Percentiles rank a stretch among this genome's conserved stretches.
Conservation (phyloP, 805 yeast species). For the Candida quercuum region DNA sequence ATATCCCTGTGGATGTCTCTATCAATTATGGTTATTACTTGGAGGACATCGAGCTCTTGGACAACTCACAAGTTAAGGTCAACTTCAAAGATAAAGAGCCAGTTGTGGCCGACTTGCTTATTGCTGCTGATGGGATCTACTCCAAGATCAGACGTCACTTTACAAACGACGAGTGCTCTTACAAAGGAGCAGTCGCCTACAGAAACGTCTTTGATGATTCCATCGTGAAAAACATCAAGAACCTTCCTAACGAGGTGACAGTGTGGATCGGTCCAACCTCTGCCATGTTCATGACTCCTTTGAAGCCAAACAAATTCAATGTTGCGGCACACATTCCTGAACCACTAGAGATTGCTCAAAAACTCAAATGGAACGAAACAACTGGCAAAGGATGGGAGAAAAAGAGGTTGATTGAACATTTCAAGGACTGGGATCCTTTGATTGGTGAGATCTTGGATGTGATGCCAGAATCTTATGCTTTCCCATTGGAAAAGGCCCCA, state of each 20-base stretch:
- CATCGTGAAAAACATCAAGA: conserved; percentile 4
- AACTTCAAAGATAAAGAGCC: conserved; percentile 7
- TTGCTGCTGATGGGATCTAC: conserved; percentile 15
- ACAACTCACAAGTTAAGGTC: background rate
- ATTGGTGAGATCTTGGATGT: conserved; percentile 7
- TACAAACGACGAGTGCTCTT: conserved; percentile 8
- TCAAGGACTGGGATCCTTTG: conserved; percentile 14
- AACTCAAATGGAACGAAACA: conserved; percentile 10
- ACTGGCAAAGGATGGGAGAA: conserved; percentile 9
- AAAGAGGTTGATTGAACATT: conserved; percentile 8
- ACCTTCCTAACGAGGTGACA: conserved; percentile 10
- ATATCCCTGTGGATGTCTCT: conserved; percentile 3
- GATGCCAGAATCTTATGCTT: conserved; percentile 13
- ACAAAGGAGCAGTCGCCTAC: conserved; percentile 13
- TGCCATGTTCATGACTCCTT: conserved; percentile 10
- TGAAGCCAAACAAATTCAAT: conserved; percentile 9
- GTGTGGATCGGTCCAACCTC: conserved; percentile 9
- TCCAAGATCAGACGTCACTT: conserved; percentile 14
- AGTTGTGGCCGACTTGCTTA: conserved; percentile 6
- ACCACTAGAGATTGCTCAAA: conserved; percentile 6
- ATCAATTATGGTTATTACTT: conserved; percentile 2
- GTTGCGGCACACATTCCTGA: conserved; percentile 13
- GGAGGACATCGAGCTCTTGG: conserved; percentile 4
- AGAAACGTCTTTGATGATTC: conserved; percentile 12
- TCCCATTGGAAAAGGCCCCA: conserved; percentile 13